phyloP scores from a whole-genome alignment of 768 basidiomycete species.

The Tephrocybe sp. region DNA sequence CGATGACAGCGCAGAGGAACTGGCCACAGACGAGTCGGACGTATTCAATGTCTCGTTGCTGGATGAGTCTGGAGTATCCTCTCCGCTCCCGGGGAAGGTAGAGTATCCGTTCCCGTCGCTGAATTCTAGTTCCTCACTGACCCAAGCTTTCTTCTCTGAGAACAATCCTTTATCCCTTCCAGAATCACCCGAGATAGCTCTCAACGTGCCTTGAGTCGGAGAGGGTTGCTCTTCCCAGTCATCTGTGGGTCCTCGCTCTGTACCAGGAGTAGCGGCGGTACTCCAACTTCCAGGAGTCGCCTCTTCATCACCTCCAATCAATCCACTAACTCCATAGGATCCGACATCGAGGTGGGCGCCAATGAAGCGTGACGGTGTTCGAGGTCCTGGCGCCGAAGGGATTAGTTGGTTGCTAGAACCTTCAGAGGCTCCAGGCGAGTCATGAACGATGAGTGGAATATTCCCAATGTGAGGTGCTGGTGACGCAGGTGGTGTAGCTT shows the following conservation, averaged over 20 bases:
- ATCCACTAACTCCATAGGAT: slow-evolving; percentile 18
- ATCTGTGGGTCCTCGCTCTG: slow-evolving; percentile 19
- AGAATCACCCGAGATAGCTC: neutral
- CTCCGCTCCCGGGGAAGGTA: no score
- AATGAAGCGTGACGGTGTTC: slow-evolving; percentile 16
- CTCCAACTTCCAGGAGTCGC: slow-evolving; percentile 68
- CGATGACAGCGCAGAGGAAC: slow-evolving; percentile 18
- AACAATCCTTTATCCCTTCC: no score
- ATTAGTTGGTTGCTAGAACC: neutral
- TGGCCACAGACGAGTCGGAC: slow-evolving; percentile 14
- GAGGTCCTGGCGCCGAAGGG: neutral
- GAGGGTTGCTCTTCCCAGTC: slow-evolving; percentile 16
- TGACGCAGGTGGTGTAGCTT: slow-evolving; percentile 13
- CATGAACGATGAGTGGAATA: neutral
- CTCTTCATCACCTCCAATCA: slow-evolving; percentile 23
- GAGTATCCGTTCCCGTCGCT: no score
- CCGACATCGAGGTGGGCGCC: slow-evolving; percentile 14
- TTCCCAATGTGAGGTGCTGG: slow-evolving; percentile 3
- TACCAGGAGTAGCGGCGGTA: slow-evolving; percentile 74
- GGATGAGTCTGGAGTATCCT: slow-evolving; percentile 3
- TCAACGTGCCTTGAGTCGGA: slow-evolving; percentile 8
- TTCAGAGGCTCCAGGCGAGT: no score
- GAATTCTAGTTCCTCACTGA: slow-evolving; percentile 46
- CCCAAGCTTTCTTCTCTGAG: slow-evolving; percentile 29
- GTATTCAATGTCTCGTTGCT: slow-evolving; percentile 6